Percentiles rank a stretch among this genome's conserved stretches.
These are phyloP conservation scores for Carex littledalei DNA, from an alignment of 176 grass and related monocot species.

Conservation along the genomic window DNA sequence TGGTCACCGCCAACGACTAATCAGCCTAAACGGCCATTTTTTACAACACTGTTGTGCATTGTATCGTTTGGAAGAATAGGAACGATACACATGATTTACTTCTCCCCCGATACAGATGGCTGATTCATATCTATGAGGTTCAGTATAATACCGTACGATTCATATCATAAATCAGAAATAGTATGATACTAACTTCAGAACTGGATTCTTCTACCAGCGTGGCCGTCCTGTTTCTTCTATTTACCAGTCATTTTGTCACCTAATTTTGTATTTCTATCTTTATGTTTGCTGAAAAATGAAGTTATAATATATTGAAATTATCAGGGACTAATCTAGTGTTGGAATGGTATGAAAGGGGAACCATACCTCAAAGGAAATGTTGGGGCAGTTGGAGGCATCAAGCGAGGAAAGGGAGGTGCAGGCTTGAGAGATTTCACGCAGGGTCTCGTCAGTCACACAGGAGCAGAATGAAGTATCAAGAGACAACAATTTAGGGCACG, in stretches of 20 bases:
- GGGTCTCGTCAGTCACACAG: constrained; percentile 84
- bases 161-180: background rate
- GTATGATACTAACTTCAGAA: background rate
- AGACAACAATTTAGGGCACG: constrained; percentile 56
- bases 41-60: background rate
- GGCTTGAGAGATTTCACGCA: constrained; percentile 68
- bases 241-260: background rate
- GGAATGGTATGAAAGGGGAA: constrained; percentile 7
- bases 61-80: background rate
- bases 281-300: background rate
- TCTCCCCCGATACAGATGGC: background rate
- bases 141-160: background rate
- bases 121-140: background rate
- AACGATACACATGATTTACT: background rate
- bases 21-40: too few relatives aligned
- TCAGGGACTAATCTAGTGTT: background rate
- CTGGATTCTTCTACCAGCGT: background rate
- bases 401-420: constrained; percentile 69
- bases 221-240: background rate
- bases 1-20: too few relatives aligned
- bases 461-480: constrained; percentile 87
- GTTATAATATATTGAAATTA: background rate
- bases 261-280: background rate
- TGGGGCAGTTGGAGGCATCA: constrained; percentile 87
- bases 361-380: constrained; percentile 90